A percentile compares a stretch with the other conserved stretches of the same genome.
Evolutionary conservation across 2,329 filamentous ascomycete species (phyloP).

Genomic region (Daldinia sp.): DNA sequence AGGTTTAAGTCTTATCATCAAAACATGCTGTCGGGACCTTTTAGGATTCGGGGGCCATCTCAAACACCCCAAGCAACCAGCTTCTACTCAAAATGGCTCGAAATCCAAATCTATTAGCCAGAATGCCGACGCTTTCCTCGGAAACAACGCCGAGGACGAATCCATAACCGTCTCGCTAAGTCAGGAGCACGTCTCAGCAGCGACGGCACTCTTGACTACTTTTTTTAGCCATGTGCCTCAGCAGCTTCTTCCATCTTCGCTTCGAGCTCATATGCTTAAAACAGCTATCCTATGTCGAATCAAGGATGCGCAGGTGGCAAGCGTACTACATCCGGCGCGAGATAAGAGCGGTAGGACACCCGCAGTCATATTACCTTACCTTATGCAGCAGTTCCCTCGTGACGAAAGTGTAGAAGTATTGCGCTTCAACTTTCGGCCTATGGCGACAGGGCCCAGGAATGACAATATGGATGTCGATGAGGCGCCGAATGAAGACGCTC

Average conservation of each 20-base stretch:
- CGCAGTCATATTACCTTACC: constrained; percentile 81
- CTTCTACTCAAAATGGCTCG: constrained; percentile 49
- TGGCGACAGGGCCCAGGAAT: constrained; percentile 40
- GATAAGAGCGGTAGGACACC: constrained; percentile 69
- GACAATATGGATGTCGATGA: constrained; percentile 50
- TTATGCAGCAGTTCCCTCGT: constrained; percentile 70
- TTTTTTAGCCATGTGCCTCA: constrained; percentile 72
- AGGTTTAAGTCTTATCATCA: constrained; percentile 68
- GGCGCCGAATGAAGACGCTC: constrained; percentile 47
- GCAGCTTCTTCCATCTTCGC: constrained; percentile 71
- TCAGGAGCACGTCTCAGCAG: constrained; percentile 61
- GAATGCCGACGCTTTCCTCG: constrained; percentile 79
- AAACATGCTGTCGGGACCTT: constrained; percentile 77
- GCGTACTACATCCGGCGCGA: constrained; percentile 79
- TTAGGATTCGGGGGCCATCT: constrained; percentile 62
- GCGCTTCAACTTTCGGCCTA: constrained; percentile 63
- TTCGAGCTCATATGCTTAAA: constrained; percentile 80
- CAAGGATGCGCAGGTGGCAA: constrained; percentile 79
- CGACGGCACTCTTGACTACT: constrained; percentile 67
- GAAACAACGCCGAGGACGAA: constrained; percentile 50
- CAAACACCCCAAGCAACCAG: constrained; percentile 50
- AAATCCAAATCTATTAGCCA: constrained; percentile 55
- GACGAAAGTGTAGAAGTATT: constrained; percentile 76
- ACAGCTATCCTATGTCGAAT: constrained; percentile 77
- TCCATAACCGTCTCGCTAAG: constrained; percentile 48